These are phyloP conservation scores for Ceratocystis harringtonii DNA, from an alignment of 2,329 filamentous ascomycete genomes.

Conservation along the genomic window DNA sequence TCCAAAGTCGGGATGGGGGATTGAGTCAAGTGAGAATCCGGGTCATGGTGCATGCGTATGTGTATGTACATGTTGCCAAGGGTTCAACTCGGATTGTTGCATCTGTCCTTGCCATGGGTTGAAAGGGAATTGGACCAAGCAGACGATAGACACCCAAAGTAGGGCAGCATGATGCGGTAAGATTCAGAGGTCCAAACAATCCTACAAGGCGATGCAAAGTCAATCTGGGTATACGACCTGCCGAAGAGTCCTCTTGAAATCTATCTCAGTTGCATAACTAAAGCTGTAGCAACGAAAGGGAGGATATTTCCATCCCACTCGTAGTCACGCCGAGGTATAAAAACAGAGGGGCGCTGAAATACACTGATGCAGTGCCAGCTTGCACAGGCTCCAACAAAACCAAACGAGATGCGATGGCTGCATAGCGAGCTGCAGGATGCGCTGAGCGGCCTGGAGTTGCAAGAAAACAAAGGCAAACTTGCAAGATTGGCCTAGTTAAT, in stretches of 20 bases:
- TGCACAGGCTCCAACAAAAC: neutral
- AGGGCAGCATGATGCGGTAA: neutral
- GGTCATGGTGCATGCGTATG: neutral
- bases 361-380: slow-evolving; percentile 1
- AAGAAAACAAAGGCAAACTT: neutral
- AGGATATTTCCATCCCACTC: neutral
- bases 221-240: neutral
- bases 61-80: neutral
- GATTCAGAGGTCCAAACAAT: neutral
- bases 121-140: neutral
- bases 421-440: slow-evolving; percentile 2
- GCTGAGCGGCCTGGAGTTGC: neutral
- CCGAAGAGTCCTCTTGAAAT: neutral
- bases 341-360: neutral
- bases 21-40: neutral
- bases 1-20: neutral
- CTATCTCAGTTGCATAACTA: neutral
- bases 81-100: neutral
- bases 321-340: neutral
- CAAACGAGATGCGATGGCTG: neutral
- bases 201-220: neutral
- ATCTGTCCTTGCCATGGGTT: neutral
- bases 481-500: neutral
- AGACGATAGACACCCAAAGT: neutral
- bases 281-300: neutral